Base-by-base conservation (phyloP, 2,329 filamentous ascomycete species). In the Annulohypoxylon truncatum region DNA sequence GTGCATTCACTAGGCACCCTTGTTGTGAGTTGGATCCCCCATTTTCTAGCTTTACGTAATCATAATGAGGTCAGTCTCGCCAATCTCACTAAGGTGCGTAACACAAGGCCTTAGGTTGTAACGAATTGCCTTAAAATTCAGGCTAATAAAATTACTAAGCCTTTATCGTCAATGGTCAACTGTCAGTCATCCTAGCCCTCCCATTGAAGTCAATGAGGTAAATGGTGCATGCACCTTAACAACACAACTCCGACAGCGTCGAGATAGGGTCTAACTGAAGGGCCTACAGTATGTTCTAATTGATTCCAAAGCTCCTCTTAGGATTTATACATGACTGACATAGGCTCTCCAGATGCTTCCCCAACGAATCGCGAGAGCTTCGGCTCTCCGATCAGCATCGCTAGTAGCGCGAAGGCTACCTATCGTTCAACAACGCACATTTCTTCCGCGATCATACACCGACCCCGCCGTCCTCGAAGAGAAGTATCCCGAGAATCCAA, bases 341-440 rank as follows among this genome's bases (percentile, higher is more conserved):
- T 50, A 9, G 24, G 31, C 9, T 8, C 50, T 52, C 12, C 74
- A 90, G 87, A 90, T 90, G 88, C 83, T 90, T 77, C 82, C 84
- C 71, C 83, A 84, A 80, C 85, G 85, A 82, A 80, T 90, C 79
- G 82, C 80, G 74, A 84, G 85, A 80, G 82, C 81, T 64, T 77
- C 81, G 73, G 79, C 79, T 71, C 72, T 83, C 75, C 81, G 82
- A 73, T 81, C 82, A 75, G 80, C 78, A 63, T 77, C 81, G 68
- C 77, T 83, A 56, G 78, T 81, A 64, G 76, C 80, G 73, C 82
- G 82, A 77, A 82, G 82, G 76, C 78, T 86, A 29, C 83, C 87
- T 55, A 78, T 84, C 66, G 76, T 83, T 67, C 87, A 90, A 75
- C 84, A 84, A 73, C 85, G 88, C 80, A 81, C 80, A 66, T 89